phyloP scores from a whole-genome alignment of 257 asterid species.

The Solanum rostratum region DNA sequence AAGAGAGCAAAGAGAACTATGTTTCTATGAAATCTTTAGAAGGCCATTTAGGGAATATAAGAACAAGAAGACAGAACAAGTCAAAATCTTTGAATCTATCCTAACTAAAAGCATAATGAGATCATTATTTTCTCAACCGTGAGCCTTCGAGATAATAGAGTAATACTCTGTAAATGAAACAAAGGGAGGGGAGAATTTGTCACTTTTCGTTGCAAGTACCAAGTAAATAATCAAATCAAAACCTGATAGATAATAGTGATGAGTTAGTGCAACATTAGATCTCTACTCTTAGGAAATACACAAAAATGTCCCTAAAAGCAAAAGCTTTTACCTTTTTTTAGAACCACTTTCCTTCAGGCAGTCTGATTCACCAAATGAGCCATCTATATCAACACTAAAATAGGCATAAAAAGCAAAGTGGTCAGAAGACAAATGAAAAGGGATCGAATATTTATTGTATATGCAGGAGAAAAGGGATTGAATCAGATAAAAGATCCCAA shows the following conservation, averaged over 20 bases:
- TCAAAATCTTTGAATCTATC: background rate
- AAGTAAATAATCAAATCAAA: background rate
- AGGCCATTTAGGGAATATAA: background rate
- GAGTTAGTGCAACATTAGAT: background rate
- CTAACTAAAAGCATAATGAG: background rate
- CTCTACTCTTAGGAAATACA: background rate
- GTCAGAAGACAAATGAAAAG: background rate
- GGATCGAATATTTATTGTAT: background rate
- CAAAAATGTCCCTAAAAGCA: background rate
- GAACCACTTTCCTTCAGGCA: slow-evolving; percentile 41
- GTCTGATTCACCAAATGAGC: slow-evolving; percentile 56
- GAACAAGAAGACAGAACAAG: background rate
- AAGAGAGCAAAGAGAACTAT: background rate
- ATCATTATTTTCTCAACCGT: background rate
- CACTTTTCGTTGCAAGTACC: background rate
- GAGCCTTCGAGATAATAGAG: background rate
- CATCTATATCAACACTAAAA: slow-evolving; percentile 56
- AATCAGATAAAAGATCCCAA: background rate
- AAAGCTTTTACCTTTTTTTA: slow-evolving; percentile 48
- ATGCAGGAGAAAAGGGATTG: background rate
- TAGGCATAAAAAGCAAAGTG: background rate
- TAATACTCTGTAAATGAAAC: background rate
- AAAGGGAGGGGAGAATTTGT: background rate
- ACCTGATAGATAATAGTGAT: background rate
- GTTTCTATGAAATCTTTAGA: background rate